These are phyloP conservation scores for Massariosphaeria phaeospora DNA, from an alignment of 495 filamentous ascomycete genomes.

Conservation along the genomic window DNA sequence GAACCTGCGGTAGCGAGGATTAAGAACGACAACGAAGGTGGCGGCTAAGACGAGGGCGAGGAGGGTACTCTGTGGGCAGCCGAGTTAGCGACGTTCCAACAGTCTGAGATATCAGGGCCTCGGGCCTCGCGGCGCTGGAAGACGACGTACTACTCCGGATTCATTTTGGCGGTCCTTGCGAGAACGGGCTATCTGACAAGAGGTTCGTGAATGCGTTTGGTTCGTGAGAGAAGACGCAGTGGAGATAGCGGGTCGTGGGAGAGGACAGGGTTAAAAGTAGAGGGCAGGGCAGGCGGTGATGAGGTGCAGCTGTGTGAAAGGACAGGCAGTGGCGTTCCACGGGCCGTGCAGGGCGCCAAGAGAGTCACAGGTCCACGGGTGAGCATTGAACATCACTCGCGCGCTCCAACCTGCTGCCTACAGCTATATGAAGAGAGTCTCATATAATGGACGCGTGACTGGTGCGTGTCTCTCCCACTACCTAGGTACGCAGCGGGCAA, in stretches of 20 bases:
- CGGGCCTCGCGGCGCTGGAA: conserved; percentile 6
- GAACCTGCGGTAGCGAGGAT: background rate
- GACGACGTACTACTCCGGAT: conserved; percentile 39
- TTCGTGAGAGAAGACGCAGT: conserved; percentile 1
- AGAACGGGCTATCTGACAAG: background rate
- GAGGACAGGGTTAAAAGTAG: background rate
- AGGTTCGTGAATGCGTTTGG: background rate
- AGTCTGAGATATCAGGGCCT: background rate
- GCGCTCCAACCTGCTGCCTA: too few species aligned
- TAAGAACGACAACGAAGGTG: background rate
- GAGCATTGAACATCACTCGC: background rate
- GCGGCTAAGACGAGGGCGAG: background rate
- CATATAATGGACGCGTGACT: too few species aligned
- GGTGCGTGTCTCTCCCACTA: too few species aligned
- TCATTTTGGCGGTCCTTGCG: conserved; percentile 28
- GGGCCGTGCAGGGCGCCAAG: background rate
- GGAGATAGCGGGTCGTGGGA: background rate
- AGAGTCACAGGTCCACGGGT: background rate
- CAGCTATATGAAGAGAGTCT: too few species aligned
- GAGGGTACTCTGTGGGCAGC: conserved; percentile 11
- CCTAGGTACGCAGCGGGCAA: too few species aligned
- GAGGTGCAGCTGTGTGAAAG: background rate
- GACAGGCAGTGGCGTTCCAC: background rate
- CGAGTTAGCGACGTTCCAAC: conserved; percentile 15
- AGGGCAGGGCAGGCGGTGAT: background rate